phyloP scores from a whole-genome alignment of 2,329 filamentous ascomycete genomes.

The Aspergillus nomiae region DNA sequence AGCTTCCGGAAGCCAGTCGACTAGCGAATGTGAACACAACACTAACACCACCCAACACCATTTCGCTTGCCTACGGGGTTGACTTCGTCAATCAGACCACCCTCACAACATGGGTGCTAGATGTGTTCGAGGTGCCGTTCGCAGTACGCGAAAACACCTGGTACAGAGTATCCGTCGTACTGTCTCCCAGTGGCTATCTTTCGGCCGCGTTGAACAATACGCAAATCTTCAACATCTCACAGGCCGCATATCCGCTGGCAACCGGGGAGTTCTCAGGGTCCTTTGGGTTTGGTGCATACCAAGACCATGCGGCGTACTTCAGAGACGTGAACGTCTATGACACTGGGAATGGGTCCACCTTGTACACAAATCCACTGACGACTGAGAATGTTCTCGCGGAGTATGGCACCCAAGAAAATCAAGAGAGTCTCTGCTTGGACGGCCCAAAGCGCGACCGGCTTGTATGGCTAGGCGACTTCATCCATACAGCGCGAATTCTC shows the following conservation, averaged over 20 bases:
- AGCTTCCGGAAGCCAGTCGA: neutral
- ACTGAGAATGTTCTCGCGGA: slow-evolving; percentile 11
- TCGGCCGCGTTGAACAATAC: neutral
- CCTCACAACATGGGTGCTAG: neutral
- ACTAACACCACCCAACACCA: neutral
- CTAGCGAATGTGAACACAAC: neutral
- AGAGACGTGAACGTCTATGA: slow-evolving; percentile 13
- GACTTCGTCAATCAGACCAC: neutral
- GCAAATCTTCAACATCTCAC: neutral
- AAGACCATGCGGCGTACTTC: slow-evolving; percentile 20
- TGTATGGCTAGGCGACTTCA: slow-evolving; percentile 23
- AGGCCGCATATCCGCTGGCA: neutral
- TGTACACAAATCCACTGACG: slow-evolving; percentile 17
- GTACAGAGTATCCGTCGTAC: neutral
- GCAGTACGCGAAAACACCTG: neutral
- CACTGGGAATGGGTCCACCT: slow-evolving; percentile 16
- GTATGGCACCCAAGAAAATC: slow-evolving; percentile 27
- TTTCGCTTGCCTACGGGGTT: neutral
- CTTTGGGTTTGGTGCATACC: slow-evolving; percentile 19
- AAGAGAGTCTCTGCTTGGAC: slow-evolving; percentile 41
- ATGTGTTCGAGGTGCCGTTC: neutral
- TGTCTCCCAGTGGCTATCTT: neutral
- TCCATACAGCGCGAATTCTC: slow-evolving; percentile 21
- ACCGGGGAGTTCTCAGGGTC: neutral
- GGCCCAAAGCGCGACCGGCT: slow-evolving; percentile 62